Base-by-base conservation (phyloP, 495 filamentous ascomycete genomes). In the Penicillium coprophilum region DNA sequence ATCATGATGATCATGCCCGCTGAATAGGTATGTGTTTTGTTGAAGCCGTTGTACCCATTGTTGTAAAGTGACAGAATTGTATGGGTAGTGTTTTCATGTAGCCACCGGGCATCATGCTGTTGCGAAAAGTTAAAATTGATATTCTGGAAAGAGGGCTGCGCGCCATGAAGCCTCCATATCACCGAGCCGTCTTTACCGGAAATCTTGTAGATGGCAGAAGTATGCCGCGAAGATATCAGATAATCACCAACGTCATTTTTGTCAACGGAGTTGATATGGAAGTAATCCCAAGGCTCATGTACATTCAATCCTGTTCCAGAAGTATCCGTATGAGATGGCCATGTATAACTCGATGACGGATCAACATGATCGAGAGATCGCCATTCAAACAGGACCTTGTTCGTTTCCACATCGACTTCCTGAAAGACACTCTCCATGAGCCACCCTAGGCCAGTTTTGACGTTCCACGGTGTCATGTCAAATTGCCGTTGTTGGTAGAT, bases 211-310 rank as follows among this genome's bases (percentile, higher is more conserved):
- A 87, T 75, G 28, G 80, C 73, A 62, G 77, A 79, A 1, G 78
- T 79, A 60, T 86, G 79, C 6, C 84, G 80, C 7, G 80, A 80
- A 2, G 83, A 85, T 24, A 86, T 79, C 38, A 86, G 61, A 61
- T 85, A 86, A 66, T 84, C 79, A 6, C 83, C 82, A 4, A 78
- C 75, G 0, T 43, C 41, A 62, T 82, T 78, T 65, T 84, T 85
- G 60, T 85, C 82, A 49, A 87, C 73, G 19, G 80, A 83, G 66
- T 86, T 85, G 68, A 87, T 82, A 66, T 85, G 83, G 71, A 85
- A 86, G 64, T 82, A 85, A 65, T 87, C 82, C 79, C 80, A 86
- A 4, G 83, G 78, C 56, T 79, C 64, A 53, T 61, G 63, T 40
- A 72, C 66, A 43, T 71, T 60, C 63, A 77, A 60, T 46, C 73